These are phyloP conservation scores for Carallia pectinifolia DNA, from an alignment of 345 rosid species.

Conservation along the genomic window DNA sequence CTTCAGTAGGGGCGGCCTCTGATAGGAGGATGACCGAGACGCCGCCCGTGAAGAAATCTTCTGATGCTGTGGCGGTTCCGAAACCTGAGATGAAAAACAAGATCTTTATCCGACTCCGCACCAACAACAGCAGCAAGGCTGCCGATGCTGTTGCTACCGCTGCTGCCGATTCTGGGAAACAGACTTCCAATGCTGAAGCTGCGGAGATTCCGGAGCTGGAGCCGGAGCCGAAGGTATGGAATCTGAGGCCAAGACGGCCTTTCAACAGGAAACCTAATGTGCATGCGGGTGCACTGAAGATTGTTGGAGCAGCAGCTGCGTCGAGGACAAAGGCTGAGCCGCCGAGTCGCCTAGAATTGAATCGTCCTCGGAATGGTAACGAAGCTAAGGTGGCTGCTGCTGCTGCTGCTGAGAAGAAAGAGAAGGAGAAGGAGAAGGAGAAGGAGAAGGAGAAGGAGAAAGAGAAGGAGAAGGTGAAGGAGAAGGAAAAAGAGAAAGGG, in stretches of 20 bases:
- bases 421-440: too few relatives aligned
- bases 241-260: constrained; percentile 60
- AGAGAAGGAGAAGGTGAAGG: too few relatives aligned
- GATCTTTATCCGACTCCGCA: constrained; percentile 45
- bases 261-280: constrained; percentile 18
- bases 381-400: constrained; percentile 8
- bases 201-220: constrained; percentile 39
- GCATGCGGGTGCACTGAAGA: constrained; percentile 27
- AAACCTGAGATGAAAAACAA: constrained; percentile 42
- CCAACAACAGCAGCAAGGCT: constrained; percentile 22
- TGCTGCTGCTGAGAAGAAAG: too few relatives aligned
- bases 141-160: constrained; percentile 17
- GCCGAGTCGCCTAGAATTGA: constrained; percentile 22
- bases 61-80: constrained; percentile 22
- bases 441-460: too few relatives aligned
- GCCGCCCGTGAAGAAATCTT: constrained; percentile 18
- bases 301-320: constrained; percentile 24
- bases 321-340: constrained; percentile 33
- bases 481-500: too few relatives aligned
- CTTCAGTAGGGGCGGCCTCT: neutral
- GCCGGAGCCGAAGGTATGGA: constrained; percentile 57
- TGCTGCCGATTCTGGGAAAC: constrained; percentile 35
- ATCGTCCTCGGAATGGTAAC: constrained; percentile 7
- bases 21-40: neutral
- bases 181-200: constrained; percentile 23